phyloP scores from a whole-genome alignment of 2,329 filamentous ascomycete genomes.

The Capronia epimyces region DNA sequence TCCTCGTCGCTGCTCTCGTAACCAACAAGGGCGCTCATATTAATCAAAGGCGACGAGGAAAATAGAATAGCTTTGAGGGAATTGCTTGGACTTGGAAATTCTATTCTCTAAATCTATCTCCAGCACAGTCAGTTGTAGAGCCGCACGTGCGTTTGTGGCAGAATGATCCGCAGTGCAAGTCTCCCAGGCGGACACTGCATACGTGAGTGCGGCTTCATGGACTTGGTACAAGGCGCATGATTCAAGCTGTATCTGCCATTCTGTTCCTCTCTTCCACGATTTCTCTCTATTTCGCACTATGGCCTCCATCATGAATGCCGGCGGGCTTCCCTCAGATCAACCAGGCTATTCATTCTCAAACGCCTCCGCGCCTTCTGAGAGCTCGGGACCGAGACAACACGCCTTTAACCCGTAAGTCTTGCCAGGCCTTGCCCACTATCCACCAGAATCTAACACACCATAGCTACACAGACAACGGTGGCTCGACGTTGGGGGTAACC shows the following conservation, averaged over 20 bases:
- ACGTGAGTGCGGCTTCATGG: slow-evolving; percentile 1
- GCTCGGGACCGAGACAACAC: slow-evolving; percentile 59
- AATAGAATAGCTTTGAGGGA: too few relatives aligned
- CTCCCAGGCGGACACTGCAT: not conserved
- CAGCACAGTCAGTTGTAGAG: not conserved
- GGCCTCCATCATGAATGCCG: slow-evolving; percentile 50
- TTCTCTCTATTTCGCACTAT: slow-evolving; percentile 35
- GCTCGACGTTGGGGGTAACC: slow-evolving; percentile 89
- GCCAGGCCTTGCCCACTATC: not conserved
- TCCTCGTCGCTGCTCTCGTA: slow-evolving; percentile 46
- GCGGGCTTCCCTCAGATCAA: slow-evolving; percentile 47
- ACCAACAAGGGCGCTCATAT: slow-evolving; percentile 35
- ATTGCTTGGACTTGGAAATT: too few relatives aligned
- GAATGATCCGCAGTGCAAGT: not conserved
- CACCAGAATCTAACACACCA: not conserved
- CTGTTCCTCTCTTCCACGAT: slow-evolving; percentile 4
- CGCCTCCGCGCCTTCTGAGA: slow-evolving; percentile 41
- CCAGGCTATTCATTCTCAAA: slow-evolving; percentile 58
- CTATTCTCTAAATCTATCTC: too few relatives aligned
- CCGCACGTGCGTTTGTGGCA: not conserved
- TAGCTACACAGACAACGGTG: slow-evolving; percentile 92
- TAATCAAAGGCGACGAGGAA: too few relatives aligned
- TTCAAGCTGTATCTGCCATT: not conserved
- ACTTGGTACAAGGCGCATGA: not conserved
- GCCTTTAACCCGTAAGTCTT: slow-evolving; percentile 80